Percentiles rank a stretch among this genome's conserved stretches.
Conservation (phyloP, 352 stramenopile genomes). For the Globisporangium ultimum region DNA sequence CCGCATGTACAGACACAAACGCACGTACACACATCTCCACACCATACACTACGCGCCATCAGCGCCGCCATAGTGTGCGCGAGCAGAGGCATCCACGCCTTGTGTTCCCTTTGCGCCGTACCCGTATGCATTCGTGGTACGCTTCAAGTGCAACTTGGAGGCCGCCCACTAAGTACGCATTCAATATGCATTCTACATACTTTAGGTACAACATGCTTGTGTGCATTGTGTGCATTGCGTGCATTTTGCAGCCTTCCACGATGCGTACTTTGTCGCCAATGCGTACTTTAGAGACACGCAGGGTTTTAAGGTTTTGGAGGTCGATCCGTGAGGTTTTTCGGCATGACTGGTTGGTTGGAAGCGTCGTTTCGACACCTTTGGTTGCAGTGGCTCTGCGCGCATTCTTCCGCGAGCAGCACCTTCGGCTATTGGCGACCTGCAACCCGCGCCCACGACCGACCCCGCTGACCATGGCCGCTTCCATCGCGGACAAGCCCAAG, state of each 20-base stretch:
- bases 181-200: not conserved
- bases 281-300: too few relatives aligned
- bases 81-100: too few relatives aligned
- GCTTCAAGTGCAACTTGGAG: not conserved
- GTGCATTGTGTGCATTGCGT: too few relatives aligned
- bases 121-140: too few relatives aligned
- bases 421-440: not conserved
- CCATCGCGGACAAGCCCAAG: slow-evolving; percentile 31
- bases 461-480: slow-evolving; percentile 18
- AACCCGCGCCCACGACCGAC: not conserved
- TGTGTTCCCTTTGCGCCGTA: too few relatives aligned
- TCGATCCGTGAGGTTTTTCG: slow-evolving; percentile 6
- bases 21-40: too few relatives aligned
- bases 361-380: slow-evolving; percentile 3
- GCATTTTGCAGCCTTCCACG: too few relatives aligned
- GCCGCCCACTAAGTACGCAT: not conserved
- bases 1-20: too few relatives aligned
- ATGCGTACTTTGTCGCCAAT: too few relatives aligned
- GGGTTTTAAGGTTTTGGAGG: not conserved
- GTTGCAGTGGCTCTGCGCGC: slow-evolving; percentile 1
- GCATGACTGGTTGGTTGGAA: slow-evolving; percentile 15
- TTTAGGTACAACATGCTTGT: too few relatives aligned
- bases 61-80: too few relatives aligned
- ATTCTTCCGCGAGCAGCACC: not conserved
- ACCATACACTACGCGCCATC: too few relatives aligned